Conservation (phyloP, 345 rosid genomes). For the Clarkia xantiana region DNA sequence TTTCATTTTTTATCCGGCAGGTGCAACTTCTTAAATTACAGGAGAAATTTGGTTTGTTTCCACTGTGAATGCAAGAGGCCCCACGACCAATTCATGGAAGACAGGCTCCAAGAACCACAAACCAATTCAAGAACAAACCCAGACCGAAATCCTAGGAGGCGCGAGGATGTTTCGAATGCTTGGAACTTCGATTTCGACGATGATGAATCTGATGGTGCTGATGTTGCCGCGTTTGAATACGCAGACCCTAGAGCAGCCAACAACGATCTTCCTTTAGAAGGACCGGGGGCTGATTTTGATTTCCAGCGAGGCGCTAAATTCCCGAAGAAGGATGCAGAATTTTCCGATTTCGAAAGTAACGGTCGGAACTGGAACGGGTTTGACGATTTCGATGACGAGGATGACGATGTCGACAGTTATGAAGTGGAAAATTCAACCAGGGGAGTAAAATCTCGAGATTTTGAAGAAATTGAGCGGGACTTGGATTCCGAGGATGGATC, state of each 20-base stretch:
- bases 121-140: conserved; percentile 26
- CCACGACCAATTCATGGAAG: conserved; percentile 47
- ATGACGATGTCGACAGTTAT: conserved; percentile 83
- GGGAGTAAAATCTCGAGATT: conserved; percentile 21
- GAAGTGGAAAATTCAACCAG: conserved; percentile 49
- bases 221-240: conserved; percentile 81
- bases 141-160: conserved; percentile 30
- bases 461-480: conserved; percentile 29
- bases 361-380: conserved; percentile 44
- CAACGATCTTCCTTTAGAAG: conserved; percentile 24
- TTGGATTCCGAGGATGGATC: conserved; percentile 25
- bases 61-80: conserved; percentile 99
- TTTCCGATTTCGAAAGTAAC: conserved; percentile 24
- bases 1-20: conserved; percentile 25
- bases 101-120: conserved; percentile 36
- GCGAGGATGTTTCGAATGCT: conserved; percentile 54
- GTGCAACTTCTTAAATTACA: conserved; percentile 91
- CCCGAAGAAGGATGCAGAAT: conserved; percentile 20
- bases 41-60: conserved; percentile 87
- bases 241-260: conserved; percentile 43
- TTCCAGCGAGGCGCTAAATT: conserved; percentile 13
- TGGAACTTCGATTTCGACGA: conserved; percentile 98
- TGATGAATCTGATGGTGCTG: conserved; percentile 94
- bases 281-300: conserved; percentile 21
- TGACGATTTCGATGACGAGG: conserved; percentile 90